A percentile compares a stretch with the other conserved stretches of the same genome.
These are phyloP conservation scores for Penicillium sp. DNA, from an alignment of 2,329 filamentous ascomycete genomes.

Conservation along the genomic window DNA sequence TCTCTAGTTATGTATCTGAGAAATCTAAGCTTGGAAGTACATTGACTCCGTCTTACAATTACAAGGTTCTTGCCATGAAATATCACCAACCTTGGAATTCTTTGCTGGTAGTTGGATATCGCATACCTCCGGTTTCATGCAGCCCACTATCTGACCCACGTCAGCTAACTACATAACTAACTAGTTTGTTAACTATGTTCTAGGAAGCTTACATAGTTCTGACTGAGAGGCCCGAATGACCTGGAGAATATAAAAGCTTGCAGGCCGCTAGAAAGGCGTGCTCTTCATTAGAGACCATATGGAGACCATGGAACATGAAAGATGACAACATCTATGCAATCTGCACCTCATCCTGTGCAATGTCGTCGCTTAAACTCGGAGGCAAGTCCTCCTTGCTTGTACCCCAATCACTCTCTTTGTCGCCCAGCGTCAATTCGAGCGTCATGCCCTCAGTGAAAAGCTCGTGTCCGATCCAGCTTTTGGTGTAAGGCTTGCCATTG, in stretches of 20 bases:
- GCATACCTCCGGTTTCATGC: not conserved
- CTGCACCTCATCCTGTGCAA: constrained; percentile 7
- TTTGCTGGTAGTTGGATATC: not conserved
- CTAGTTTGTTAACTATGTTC: not conserved
- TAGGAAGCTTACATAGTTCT: not conserved
- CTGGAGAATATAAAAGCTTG: not conserved
- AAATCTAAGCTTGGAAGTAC: no score
- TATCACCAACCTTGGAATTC: no score
- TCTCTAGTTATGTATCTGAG: no score
- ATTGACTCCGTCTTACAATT: not conserved
- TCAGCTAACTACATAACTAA: constrained; percentile 3
- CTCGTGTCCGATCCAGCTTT: constrained; percentile 62
- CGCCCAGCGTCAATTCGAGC: constrained; percentile 58
- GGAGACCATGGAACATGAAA: not conserved
- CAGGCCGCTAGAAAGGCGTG: constrained; percentile 4
- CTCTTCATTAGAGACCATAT: constrained; percentile 3
- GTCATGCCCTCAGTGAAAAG: constrained; percentile 62
- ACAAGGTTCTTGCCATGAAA: not conserved
- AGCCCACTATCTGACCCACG: not conserved
- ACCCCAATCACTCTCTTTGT: constrained; percentile 60
- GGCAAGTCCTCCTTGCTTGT: constrained; percentile 56
- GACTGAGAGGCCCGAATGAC: not conserved
- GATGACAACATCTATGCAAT: constrained; percentile 1
- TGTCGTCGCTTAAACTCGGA: constrained; percentile 37
- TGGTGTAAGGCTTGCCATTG: constrained; percentile 55